Percentiles rank a stretch among this genome's conserved stretches.
Evolutionary conservation across 2,329 filamentous ascomycete genomes (phyloP).

Genomic region (Bipolaris bicolor): DNA sequence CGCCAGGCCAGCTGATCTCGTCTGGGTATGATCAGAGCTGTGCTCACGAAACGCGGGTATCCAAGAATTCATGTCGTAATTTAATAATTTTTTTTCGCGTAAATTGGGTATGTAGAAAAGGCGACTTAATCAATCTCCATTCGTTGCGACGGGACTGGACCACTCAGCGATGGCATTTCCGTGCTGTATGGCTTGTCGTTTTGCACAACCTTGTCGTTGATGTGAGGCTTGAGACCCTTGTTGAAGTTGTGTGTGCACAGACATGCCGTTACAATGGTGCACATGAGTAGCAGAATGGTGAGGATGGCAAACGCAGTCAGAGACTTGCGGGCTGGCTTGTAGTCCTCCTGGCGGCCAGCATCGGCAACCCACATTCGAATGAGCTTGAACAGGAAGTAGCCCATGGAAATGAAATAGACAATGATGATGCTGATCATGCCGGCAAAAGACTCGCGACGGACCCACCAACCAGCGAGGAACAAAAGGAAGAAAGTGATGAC

Average conservation of each 20-base stretch:
- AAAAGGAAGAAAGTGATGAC: constrained; percentile 91
- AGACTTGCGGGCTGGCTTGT: constrained; percentile 79
- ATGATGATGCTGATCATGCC: constrained; percentile 82
- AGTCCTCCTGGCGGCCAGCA: constrained; percentile 58
- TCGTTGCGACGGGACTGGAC: constrained; percentile 52
- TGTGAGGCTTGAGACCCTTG: constrained; percentile 85
- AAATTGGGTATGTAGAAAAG: constrained; percentile 17
- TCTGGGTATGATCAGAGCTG: constrained; percentile 32
- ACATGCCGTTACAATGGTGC: constrained; percentile 86
- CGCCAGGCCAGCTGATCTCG: constrained; percentile 31
- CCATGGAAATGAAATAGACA: constrained; percentile 85
- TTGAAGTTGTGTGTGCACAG: constrained; percentile 91
- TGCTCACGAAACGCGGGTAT: constrained; percentile 37
- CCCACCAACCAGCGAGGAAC: constrained; percentile 82
- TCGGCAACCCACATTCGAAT: constrained; percentile 85
- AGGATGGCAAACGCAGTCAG: constrained; percentile 94
- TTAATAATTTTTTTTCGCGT: constrained; percentile 18
- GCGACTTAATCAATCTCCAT: constrained; percentile 49
- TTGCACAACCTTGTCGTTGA: constrained; percentile 64
- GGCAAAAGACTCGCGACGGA: constrained; percentile 77
- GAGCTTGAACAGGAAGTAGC: constrained; percentile 98
- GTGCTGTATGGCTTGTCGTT: constrained; percentile 59
- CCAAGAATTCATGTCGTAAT: constrained; percentile 32
- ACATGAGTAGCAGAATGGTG: constrained; percentile 84
- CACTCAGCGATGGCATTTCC: constrained; percentile 57